Base-by-base conservation (phyloP, 106 monocot species). In the Dendrobium officinale region DNA sequence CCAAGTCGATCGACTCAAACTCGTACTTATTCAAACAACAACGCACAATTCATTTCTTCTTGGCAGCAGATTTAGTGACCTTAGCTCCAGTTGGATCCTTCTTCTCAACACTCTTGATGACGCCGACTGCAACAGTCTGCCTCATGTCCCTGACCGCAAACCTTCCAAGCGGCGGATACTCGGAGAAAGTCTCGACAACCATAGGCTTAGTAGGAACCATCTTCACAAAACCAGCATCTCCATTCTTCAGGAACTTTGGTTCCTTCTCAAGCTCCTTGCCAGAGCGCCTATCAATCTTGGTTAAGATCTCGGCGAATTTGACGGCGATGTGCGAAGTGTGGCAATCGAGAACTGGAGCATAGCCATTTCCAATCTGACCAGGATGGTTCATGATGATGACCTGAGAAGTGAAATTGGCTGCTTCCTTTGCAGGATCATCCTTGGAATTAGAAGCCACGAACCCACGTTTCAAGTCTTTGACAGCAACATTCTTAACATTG, bases 71-170 rank as follows among this genome's bases (percentile, higher is more conserved):
- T 81, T 92, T 92, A 81, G 92, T 92, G 27, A 93, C 85, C 88
- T 90, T 93, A 22, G 93, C 93, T 1, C 90, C 90, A 9, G 83
- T 77, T 0, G 93, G 85, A 61, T 93, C 93, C 88, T 93, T 93
- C 88, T 93, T 93, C 79, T 90, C 93, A 0, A 93, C 90, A 6
- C 79, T 86, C 88, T 93, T 93, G 86, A 93, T 93, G n/a, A 93
- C 93, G 42, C 93, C 93, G 18, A 90, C 93, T 19, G 90, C 93
- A 7, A 93, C 93, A 0, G 93, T 93, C 87, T 93, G 88, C 76
- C 93, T 84, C 93, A 90, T 88, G 85, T 93, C 93, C 79, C 90
- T 82, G 0, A 93, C 90, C 15, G 93, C 87, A 77, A 93, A 90
- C 51, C 90, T 77, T 20, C 93, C 93, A 0, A 93, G 84, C 1